Evolutionary conservation across 257 asterid genomes (phyloP).

Genomic region (Solanum bulbocastanum): DNA sequence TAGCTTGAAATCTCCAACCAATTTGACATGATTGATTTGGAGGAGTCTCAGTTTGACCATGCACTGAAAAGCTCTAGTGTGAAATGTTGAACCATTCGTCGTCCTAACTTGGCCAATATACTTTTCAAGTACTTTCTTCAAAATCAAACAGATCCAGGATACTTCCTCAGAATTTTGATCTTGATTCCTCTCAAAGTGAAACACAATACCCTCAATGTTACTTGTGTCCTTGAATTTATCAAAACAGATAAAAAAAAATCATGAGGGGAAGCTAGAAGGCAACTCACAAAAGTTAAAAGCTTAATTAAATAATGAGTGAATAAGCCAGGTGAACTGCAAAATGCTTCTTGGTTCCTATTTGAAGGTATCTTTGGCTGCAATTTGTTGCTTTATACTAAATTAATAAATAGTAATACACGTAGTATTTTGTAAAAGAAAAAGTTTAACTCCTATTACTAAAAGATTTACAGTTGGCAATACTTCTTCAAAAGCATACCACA

Average conservation of each 20-base stretch:
- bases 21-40: conserved; percentile 6
- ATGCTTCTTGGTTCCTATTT: background rate
- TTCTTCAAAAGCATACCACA: background rate
- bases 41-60: conserved; percentile 20
- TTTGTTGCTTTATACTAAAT: background rate
- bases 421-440: background rate
- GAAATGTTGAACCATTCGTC: conserved; percentile 1
- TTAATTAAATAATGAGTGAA: background rate
- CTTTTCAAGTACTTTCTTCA: conserved; percentile 1
- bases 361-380: background rate
- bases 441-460: background rate
- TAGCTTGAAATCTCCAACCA: conserved; percentile 13
- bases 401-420: background rate
- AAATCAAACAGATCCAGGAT: background rate
- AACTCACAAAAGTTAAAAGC: background rate
- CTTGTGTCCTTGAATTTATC: conserved; percentile 15
- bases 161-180: background rate
- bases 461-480: background rate
- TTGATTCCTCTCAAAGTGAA: conserved; percentile 10
- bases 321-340: background rate
- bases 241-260: background rate
- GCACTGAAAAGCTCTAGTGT: conserved; percentile 5
- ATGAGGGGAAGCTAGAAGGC: background rate
- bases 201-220: conserved; percentile 17
- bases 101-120: background rate